Evolutionary conservation across 345 rosid genomes (phyloP).

Genomic region (Pugionium dolabratum): DNA sequence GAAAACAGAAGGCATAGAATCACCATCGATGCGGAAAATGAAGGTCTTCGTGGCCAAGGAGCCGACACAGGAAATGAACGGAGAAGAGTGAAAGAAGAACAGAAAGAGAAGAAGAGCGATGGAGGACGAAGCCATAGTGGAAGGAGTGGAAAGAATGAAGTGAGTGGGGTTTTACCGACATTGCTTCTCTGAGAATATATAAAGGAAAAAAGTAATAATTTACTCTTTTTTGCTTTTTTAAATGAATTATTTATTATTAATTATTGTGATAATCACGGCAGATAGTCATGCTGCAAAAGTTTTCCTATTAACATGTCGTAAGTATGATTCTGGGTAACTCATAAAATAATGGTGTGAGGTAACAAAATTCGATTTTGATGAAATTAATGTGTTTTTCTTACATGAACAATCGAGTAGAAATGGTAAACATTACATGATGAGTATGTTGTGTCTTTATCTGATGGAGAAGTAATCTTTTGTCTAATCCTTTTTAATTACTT

Average conservation of each 20-base stretch:
- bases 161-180: conserved; percentile 40
- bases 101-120: conserved; percentile 17
- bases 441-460: background rate
- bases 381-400: background rate
- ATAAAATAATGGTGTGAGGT: background rate
- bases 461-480: background rate
- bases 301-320: conserved; percentile 25
- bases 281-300: conserved; percentile 7
- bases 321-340: conserved; percentile 11
- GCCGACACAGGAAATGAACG: conserved; percentile 10
- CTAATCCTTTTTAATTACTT: background rate
- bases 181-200: conserved; percentile 25
- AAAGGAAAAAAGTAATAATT: conserved; percentile 12
- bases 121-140: conserved; percentile 25
- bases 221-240: background rate
- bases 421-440: background rate
- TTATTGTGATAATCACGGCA: background rate
- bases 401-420: too few relatives aligned
- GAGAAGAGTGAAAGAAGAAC: conserved; percentile 32
- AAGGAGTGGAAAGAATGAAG: conserved; percentile 34
- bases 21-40: conserved; percentile 68
- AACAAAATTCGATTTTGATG: background rate
- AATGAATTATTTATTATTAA: background rate
- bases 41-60: conserved; percentile 49
- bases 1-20: conserved; percentile 76